A percentile compares a stretch with the other conserved stretches of the same genome.
Evolutionary conservation across 1,139 yeast species (phyloP).

Genomic region (Pichia sp.): DNA sequence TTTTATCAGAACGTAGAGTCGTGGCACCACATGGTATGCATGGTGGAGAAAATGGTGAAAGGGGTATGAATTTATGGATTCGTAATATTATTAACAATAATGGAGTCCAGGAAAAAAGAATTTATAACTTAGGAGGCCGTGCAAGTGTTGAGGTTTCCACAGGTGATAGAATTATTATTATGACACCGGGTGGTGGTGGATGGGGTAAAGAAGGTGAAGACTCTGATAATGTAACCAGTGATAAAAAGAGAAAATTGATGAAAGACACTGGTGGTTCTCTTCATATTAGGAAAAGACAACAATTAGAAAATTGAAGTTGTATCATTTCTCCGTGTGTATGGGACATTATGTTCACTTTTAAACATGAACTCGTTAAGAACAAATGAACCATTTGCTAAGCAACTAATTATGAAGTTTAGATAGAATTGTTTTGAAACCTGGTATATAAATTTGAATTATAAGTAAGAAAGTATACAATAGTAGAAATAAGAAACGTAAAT

Average conservation of each 20-base stretch:
- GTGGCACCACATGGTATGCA: slow-evolving; percentile 38
- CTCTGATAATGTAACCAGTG: not conserved
- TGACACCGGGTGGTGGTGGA: slow-evolving; percentile 56
- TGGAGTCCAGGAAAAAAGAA: slow-evolving; percentile 22
- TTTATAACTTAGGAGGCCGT: slow-evolving; percentile 30
- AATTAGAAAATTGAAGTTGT: slow-evolving; percentile 28
- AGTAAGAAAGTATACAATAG: too few relatives aligned
- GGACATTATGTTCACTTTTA: too few relatives aligned
- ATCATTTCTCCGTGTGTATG: too few relatives aligned
- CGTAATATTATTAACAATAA: slow-evolving; percentile 24
- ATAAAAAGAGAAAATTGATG: slow-evolving; percentile 2
- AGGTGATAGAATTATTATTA: slow-evolving; percentile 44
- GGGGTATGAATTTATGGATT: slow-evolving; percentile 41
- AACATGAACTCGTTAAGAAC: too few relatives aligned
- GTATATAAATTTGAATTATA: too few relatives aligned
- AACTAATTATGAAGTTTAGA: too few relatives aligned
- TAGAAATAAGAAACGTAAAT: too few relatives aligned
- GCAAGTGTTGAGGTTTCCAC: slow-evolving; percentile 32
- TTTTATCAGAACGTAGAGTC: slow-evolving; percentile 38
- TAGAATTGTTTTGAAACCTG: too few relatives aligned
- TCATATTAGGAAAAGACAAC: slow-evolving; percentile 24
- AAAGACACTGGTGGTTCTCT: slow-evolving; percentile 27
- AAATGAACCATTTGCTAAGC: too few relatives aligned
- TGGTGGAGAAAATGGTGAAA: slow-evolving; percentile 40
- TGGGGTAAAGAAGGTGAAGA: slow-evolving; percentile 34